phyloP scores from a whole-genome alignment of 345 rosid species.

The Bruguiera parviflora region DNA sequence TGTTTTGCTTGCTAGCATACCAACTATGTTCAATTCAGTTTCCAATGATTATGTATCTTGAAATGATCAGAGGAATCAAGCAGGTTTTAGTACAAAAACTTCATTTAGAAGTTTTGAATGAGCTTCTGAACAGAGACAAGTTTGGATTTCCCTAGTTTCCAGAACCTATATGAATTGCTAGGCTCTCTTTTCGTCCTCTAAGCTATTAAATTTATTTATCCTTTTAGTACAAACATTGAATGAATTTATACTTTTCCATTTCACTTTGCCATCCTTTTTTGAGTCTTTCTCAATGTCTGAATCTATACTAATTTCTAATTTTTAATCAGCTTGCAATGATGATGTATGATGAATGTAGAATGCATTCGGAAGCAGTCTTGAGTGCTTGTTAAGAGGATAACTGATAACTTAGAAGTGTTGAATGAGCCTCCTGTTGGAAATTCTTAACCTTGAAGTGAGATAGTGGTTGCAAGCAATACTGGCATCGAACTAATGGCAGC shows the following conservation, averaged over 20 bases:
- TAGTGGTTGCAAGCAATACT: no score
- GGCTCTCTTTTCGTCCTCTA: background rate
- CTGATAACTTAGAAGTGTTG: slow-evolving; percentile 7
- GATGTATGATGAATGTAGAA: slow-evolving; percentile 44
- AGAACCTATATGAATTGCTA: slow-evolving; percentile 20
- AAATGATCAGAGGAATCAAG: slow-evolving; percentile 54
- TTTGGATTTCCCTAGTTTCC: slow-evolving; percentile 20
- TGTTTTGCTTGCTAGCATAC: no score
- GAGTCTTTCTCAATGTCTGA: background rate
- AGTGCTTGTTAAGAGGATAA: slow-evolving; percentile 12
- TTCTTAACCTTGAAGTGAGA: background rate
- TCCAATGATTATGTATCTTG: slow-evolving; percentile 91
- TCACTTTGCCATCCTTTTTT: background rate
- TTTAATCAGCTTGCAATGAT: slow-evolving; percentile 40
- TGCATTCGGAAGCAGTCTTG: slow-evolving; percentile 12
- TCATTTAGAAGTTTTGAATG: slow-evolving; percentile 34
- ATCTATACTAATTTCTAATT: slow-evolving; percentile 16
- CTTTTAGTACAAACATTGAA: slow-evolving; percentile 12
- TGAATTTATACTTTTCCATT: slow-evolving; percentile 1
- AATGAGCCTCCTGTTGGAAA: slow-evolving; percentile 9
- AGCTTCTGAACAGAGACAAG: slow-evolving; percentile 26
- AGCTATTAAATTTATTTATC: background rate
- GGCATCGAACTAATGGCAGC: no score
- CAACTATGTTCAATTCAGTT: slow-evolving; percentile 57
- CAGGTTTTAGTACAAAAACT: slow-evolving; percentile 36